Conservation (phyloP, 2,329 filamentous ascomycete genomes). For the Boeremia lycopersici region DNA sequence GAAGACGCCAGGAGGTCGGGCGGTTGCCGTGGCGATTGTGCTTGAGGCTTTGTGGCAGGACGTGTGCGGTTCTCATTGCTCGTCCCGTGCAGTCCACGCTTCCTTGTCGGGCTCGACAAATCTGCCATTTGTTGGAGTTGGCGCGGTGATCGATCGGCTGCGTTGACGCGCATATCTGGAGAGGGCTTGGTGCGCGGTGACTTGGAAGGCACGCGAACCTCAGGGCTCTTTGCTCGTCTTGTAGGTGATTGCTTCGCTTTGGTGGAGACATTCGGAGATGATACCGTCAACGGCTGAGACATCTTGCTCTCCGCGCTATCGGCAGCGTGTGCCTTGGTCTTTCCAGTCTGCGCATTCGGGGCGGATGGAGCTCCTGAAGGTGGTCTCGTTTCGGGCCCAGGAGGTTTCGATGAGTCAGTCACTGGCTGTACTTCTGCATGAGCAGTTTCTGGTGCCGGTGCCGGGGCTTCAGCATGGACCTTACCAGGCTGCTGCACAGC, state of each 20-base stretch:
- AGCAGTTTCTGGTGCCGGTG: too few species aligned
- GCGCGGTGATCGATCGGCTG: not conserved
- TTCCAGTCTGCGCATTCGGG: not conserved
- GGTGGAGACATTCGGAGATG: not conserved
- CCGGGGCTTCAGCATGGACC: not conserved
- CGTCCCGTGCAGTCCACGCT: not conserved
- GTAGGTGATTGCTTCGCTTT: not conserved
- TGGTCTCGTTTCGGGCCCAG: too few species aligned
- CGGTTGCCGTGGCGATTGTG: not conserved
- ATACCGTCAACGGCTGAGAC: not conserved
- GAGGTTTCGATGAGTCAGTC: too few species aligned
- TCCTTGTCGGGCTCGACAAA: not conserved
- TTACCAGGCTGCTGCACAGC: not conserved
- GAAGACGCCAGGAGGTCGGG: not conserved
- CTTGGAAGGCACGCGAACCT: slow-evolving; percentile 5
- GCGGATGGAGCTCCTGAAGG: not conserved
- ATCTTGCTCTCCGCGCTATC: too few species aligned
- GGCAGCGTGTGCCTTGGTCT: not conserved
- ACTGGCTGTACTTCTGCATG: too few species aligned
- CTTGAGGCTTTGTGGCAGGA: not conserved
- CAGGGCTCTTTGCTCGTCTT: not conserved
- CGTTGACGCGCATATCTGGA: not conserved
- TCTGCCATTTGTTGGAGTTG: not conserved
- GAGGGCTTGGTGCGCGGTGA: not conserved
- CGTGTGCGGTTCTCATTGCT: not conserved